These are phyloP conservation scores for Botrytis byssoidea DNA, from an alignment of 2,329 filamentous ascomycete species.

Conservation along the genomic window DNA sequence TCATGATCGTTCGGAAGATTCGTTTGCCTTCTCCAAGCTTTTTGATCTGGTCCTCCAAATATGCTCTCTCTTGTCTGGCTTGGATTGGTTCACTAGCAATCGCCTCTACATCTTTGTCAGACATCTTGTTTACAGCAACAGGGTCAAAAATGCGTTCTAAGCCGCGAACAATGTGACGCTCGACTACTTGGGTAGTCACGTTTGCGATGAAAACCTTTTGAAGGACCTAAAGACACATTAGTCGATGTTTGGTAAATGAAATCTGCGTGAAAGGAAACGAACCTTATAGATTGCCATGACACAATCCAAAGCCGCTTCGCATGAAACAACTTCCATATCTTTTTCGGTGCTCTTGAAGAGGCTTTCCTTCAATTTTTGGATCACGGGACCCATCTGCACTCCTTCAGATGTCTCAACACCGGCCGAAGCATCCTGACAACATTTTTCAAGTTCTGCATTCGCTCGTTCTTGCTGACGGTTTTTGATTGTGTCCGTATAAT, in stretches of 20 bases:
- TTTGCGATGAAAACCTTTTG: slow-evolving; percentile 40
- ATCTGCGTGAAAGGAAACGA: neutral
- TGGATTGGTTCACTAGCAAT: slow-evolving; percentile 34
- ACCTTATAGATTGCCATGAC: slow-evolving; percentile 40
- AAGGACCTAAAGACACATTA: slow-evolving; percentile 30
- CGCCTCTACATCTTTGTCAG: slow-evolving; percentile 24
- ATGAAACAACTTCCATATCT: slow-evolving; percentile 37
- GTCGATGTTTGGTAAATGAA: neutral
- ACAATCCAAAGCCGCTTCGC: slow-evolving; percentile 37
- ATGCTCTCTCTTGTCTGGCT: slow-evolving; percentile 29
- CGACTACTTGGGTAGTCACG: slow-evolving; percentile 39
- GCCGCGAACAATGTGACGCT: slow-evolving; percentile 25
- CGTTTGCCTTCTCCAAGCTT: slow-evolving; percentile 34
- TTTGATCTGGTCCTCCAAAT: slow-evolving; percentile 33
- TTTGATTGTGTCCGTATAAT: slow-evolving; percentile 39
- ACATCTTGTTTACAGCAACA: slow-evolving; percentile 23
- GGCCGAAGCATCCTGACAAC: neutral
- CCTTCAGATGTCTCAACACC: neutral
- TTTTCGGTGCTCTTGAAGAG: slow-evolving; percentile 18
- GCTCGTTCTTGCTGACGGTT: slow-evolving; percentile 26
- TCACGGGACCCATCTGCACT: neutral
- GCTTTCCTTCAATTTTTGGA: neutral
- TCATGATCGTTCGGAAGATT: slow-evolving; percentile 33
- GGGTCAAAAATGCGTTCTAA: slow-evolving; percentile 26
- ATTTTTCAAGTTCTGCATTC: slow-evolving; percentile 16